Percentiles rank a stretch among this genome's conserved stretches.
These are phyloP conservation scores for Trichoderma sp. DNA, from an alignment of 2,329 filamentous ascomycete species.

Conservation along the genomic window DNA sequence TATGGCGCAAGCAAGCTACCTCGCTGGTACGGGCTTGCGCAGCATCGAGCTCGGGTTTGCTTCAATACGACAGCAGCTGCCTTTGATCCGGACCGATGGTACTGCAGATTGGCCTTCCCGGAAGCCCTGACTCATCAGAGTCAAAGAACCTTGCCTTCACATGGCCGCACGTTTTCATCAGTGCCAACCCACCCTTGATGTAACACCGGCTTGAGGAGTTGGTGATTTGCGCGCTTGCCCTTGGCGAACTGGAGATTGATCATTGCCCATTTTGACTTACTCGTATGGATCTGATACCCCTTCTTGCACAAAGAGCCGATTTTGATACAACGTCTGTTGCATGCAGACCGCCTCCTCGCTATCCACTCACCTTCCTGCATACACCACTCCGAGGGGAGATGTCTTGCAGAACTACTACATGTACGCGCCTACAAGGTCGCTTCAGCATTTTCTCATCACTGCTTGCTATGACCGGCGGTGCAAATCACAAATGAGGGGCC, in stretches of 20 bases:
- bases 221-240: constrained; percentile 5
- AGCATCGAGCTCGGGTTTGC: background rate
- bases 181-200: constrained; percentile 8
- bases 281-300: background rate
- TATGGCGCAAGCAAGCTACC: background rate
- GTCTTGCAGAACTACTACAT: background rate
- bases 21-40: too few species aligned
- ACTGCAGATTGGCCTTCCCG: constrained; percentile 7
- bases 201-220: background rate
- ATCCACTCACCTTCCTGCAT: background rate
- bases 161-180: constrained; percentile 11
- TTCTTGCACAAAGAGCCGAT: background rate
- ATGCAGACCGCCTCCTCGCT: background rate
- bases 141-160: constrained; percentile 19
- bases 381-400: background rate
- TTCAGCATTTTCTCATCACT: background rate
- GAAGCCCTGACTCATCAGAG: constrained; percentile 11
- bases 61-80: background rate
- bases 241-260: constrained; percentile 18
- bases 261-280: background rate
- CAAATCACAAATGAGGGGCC: background rate
- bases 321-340: background rate
- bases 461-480: constrained; percentile 8
- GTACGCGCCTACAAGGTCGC: background rate
- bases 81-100: constrained; percentile 17